Conservation (phyloP, 179 eudicot genomes). For the Spinacia oleracea region DNA sequence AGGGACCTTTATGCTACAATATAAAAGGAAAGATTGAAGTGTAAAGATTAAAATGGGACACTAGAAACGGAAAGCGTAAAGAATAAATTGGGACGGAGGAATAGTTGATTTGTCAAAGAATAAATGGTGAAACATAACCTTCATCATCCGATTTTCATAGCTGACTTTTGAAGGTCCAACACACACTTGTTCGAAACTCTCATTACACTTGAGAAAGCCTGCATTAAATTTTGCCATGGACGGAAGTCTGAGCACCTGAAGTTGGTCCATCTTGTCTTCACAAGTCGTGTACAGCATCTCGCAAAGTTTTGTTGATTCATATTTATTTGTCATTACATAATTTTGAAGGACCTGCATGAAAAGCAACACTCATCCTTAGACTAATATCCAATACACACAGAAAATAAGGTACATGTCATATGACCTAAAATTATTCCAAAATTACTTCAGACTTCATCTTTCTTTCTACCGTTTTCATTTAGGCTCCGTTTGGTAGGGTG, state of each 20-base stretch:
- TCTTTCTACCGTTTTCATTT: background rate
- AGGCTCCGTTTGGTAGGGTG: too few species aligned
- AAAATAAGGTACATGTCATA: background rate
- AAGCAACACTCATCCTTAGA: background rate
- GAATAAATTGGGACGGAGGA: too few species aligned
- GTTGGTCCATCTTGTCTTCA: slow-evolving; percentile 96
- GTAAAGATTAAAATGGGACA: too few species aligned
- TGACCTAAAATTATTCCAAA: background rate
- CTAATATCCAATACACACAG: background rate
- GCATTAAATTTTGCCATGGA: slow-evolving; percentile 77
- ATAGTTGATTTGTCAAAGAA: background rate
- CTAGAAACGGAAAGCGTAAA: too few species aligned
- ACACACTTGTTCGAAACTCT: slow-evolving; percentile 73
- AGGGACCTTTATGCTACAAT: too few species aligned
- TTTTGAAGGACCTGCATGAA: slow-evolving; percentile 64
- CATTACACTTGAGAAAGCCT: slow-evolving; percentile 84
- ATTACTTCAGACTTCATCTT: background rate
- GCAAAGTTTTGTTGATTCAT: slow-evolving; percentile 80
- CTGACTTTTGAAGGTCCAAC: slow-evolving; percentile 58
- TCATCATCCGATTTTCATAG: slow-evolving; percentile 82
- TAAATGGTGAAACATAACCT: slow-evolving; percentile 47
- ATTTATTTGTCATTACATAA: slow-evolving; percentile 72
- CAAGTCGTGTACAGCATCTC: slow-evolving; percentile 70
- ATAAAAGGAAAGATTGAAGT: too few species aligned
- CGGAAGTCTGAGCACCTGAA: slow-evolving; percentile 73